Evolutionary conservation across 225 moss, liverwort and hornwort genomes (phyloP), one percentile per base, ranked within the genome.

Genomic region (Takakia lepidozioides): DNA sequence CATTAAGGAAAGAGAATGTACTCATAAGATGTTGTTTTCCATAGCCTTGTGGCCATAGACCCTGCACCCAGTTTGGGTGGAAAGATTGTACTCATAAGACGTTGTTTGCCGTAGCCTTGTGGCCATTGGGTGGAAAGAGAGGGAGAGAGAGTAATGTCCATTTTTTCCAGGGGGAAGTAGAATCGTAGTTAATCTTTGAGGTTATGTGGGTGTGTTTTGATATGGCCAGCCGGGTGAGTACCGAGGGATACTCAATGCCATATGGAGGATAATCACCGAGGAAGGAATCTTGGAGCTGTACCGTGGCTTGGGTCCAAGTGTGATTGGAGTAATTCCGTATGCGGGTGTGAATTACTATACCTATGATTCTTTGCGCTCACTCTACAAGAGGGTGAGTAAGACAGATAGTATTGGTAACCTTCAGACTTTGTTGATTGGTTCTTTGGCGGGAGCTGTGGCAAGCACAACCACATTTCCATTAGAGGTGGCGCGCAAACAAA

Each of bases 271-370:
- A 32, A 69, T 84, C 26, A 51, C 45, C 7, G 87, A 88, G 55
- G 87, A 88, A 72, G 87, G 87, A 14, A 58, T 84, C 36, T 38
- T 70, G 0, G 87, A 88, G 60, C 62, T 88, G 2, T 88, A 88
- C 51, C 81, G 87, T 2, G 87, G 87, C 17, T 54, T 88, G 52
- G 77, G 76, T 48, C 87, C 87, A 20, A 88, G 87, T 61, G 70
- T 88, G 22, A 69, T 88, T 57, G 87, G 87, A 39, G 77, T 88
- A 32, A 84, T 88, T 35, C 87, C 87, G 9, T 88, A 88, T 22
- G 84, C 84, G 36, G 87, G 87, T 43, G 80, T 84, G 37, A 88
- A 88, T 39, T 88, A 88, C 43, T 88, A 51, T 21, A 64, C 81
- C 24, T 88, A 88, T 54, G 87, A 88, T 68, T 77, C 76, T 25